These are phyloP conservation scores for Phaeotremella skinneri DNA, from an alignment of 768 basidiomycete genomes.

Conservation along the genomic window DNA sequence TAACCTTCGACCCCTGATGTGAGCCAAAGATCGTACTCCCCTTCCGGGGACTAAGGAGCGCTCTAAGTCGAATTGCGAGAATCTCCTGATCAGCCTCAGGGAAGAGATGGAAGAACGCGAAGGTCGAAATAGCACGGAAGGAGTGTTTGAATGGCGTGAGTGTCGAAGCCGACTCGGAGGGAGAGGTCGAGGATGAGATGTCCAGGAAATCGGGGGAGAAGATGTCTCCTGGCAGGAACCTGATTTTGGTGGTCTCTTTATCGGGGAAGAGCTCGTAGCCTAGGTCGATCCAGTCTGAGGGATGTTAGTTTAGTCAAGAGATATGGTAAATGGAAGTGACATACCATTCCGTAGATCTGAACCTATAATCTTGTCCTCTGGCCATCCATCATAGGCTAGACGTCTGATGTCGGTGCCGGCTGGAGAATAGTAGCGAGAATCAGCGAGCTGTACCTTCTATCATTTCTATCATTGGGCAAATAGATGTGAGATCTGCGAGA, in stretches of 20 bases:
- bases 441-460: too few relatives aligned
- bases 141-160: background rate
- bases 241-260: background rate
- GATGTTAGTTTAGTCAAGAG: background rate
- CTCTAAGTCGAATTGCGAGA: background rate
- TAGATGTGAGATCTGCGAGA: background rate
- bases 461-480: background rate
- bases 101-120: slow-evolving; percentile 2
- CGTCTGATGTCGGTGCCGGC: background rate
- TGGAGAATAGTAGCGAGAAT: background rate
- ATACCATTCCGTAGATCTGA: background rate
- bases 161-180: background rate
- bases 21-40: background rate
- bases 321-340: background rate
- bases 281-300: background rate
- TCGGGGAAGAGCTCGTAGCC: background rate
- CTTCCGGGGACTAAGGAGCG: background rate
- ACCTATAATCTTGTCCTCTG: background rate
- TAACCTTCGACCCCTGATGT: background rate
- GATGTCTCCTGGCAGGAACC: background rate
- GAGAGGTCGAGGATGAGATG: background rate
- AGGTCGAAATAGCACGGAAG: background rate
- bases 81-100: background rate
- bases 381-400: background rate
- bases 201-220: background rate